These are phyloP conservation scores for Suillus cothurnatus DNA, from an alignment of 768 basidiomycete species.

Conservation along the genomic window DNA sequence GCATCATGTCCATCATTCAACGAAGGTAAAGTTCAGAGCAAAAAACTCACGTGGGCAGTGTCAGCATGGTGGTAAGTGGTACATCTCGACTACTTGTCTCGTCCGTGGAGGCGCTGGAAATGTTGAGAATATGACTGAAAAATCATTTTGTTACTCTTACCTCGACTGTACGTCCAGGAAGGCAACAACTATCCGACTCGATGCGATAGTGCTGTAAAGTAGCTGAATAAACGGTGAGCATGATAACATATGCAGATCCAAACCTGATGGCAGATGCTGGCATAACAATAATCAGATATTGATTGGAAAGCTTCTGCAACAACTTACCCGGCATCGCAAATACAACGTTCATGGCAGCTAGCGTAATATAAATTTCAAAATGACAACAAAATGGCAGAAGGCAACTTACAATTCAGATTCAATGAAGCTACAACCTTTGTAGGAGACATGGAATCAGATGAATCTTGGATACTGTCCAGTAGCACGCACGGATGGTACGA, in stretches of 20 bases:
- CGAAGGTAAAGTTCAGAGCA: not conserved
- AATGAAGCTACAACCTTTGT: not conserved
- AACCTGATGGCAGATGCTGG: not conserved
- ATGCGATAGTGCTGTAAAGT: slow-evolving; percentile 1
- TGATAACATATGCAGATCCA: not conserved
- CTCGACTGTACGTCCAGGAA: not conserved
- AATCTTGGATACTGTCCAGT: not conserved
- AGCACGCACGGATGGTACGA: not conserved
- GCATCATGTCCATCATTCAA: not conserved
- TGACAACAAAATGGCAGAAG: not conserved
- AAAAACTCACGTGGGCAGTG: not conserved
- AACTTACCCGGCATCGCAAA: not conserved
- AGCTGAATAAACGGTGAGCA: not conserved
- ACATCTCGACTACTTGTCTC: not conserved
- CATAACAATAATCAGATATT: not conserved
- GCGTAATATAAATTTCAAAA: not conserved
- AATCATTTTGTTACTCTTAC: not conserved
- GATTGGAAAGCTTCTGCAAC: not conserved
- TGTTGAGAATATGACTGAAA: not conserved
- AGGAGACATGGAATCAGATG: not conserved
- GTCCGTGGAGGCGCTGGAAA: not conserved
- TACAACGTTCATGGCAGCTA: not conserved
- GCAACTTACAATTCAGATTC: not conserved
- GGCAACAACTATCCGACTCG: not conserved
- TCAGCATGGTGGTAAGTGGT: not conserved